Evolutionary conservation across 371 early-diverging fungal species (phyloP).

Genomic region (Dipsacomyces acuminosporus): DNA sequence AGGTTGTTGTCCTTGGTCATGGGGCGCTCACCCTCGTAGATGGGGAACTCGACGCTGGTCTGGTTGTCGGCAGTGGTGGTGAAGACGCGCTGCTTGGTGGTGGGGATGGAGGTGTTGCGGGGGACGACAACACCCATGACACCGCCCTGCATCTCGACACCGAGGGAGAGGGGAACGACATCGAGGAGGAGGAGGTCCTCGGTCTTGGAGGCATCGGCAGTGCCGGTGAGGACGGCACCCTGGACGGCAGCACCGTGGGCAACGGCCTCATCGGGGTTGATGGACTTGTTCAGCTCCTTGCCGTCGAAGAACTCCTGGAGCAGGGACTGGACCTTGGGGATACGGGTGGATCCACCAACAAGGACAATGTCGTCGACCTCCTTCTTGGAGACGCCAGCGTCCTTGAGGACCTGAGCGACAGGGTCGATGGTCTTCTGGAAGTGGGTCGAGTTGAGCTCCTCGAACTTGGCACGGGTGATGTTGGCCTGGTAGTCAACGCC

Average conservation of each 20-base stretch:
- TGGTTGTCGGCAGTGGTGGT: constrained; percentile 98
- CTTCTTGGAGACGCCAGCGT: constrained; percentile 89
- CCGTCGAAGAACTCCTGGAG: constrained; percentile 97
- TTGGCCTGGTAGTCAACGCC: constrained; percentile 91
- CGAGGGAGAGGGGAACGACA: constrained; percentile 76
- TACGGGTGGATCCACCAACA: constrained; percentile 99
- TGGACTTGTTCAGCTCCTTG: constrained; percentile 94
- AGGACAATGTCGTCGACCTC: constrained; percentile 96
- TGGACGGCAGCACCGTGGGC: constrained; percentile 99
- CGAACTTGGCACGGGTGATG: constrained; percentile 97
- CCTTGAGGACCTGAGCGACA: constrained; percentile 91
- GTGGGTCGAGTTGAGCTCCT: constrained; percentile 90
- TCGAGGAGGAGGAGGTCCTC: constrained; percentile 77
- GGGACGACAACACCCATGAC: constrained; percentile 94
- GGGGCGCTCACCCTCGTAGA: constrained; percentile 98
- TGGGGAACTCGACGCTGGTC: constrained; percentile 95
- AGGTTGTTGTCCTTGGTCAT: constrained; percentile 96
- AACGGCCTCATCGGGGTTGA: constrained; percentile 99
- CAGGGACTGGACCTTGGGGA: constrained; percentile 98
- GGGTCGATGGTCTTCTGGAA: constrained; percentile 95
- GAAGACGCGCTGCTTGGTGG: constrained; percentile 96
- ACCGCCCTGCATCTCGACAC: constrained; percentile 95
- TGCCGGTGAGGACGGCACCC: constrained; percentile 81
- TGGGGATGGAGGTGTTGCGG: constrained; percentile 97
- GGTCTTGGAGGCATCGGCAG: constrained; percentile 79